A percentile compares a stretch with the other conserved stretches of the same genome.
Conservation (phyloP, 768 basidiomycete species). For the Tylopilus cervinicoccineus region DNA sequence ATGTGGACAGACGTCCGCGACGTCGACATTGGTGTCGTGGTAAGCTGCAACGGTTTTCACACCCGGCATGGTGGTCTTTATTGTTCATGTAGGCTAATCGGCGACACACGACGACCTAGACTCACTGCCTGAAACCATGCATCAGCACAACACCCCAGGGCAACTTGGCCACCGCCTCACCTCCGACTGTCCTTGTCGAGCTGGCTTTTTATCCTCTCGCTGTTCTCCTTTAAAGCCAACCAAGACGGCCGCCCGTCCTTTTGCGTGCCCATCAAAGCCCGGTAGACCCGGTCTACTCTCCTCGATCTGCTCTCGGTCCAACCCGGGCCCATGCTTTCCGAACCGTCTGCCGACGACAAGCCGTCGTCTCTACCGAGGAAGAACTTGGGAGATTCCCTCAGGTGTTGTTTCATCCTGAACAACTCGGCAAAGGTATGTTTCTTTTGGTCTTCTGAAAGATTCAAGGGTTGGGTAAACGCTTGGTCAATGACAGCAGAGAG, state of each 20-base stretch:
- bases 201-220: constrained; percentile 16
- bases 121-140: not conserved
- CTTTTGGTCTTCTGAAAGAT: constrained; percentile 16
- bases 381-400: constrained; percentile 19
- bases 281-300: constrained; percentile 25
- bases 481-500: constrained; percentile 61
- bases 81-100: no score
- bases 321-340: constrained; percentile 29
- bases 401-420: constrained; percentile 7
- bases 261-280: constrained; percentile 27
- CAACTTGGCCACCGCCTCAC: not conserved
- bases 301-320: constrained; percentile 26
- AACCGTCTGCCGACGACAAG: not conserved
- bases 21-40: no score
- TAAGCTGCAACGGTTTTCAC: no score
- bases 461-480: constrained; percentile 42
- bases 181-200: constrained; percentile 10
- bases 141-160: constrained; percentile 4
- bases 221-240: constrained; percentile 30
- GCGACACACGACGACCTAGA: not conserved
- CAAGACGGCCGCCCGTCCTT: constrained; percentile 31
- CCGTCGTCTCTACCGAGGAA: constrained; percentile 27
- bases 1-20: no score
- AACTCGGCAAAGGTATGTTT: constrained; percentile 16
- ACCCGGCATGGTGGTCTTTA: no score